Evolutionary conservation across 192 early-diverging fungal genomes (phyloP).

Genomic region (Mortierella antarctica): DNA sequence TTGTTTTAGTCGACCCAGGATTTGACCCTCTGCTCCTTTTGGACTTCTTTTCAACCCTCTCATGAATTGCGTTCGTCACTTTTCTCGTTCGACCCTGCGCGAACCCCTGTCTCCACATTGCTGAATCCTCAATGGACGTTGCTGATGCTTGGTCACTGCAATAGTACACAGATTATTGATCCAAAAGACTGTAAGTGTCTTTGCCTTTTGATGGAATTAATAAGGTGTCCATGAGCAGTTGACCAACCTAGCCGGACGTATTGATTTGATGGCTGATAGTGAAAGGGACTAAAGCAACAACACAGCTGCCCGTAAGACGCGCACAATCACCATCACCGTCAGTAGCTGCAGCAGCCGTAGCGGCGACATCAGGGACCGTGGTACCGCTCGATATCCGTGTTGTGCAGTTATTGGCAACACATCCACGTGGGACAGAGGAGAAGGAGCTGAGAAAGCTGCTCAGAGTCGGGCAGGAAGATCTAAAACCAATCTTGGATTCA

Average conservation of each 20-base stretch:
- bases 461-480: constrained; percentile 14
- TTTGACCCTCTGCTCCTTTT: not conserved
- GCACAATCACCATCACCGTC: constrained; percentile 32
- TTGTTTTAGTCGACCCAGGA: not conserved
- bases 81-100: too few species aligned
- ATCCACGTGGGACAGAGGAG: constrained; percentile 30
- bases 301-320: constrained; percentile 19
- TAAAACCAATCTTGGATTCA: constrained; percentile 25
- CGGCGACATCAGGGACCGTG: constrained; percentile 12
- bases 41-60: not conserved
- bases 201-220: not conserved
- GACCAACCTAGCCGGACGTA: not conserved
- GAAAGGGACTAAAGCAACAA: constrained; percentile 28
- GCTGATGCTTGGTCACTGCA: not conserved
- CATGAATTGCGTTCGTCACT: not conserved
- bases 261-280: constrained; percentile 11
- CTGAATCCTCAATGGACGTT: not conserved
- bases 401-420: constrained; percentile 32
- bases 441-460: constrained; percentile 16
- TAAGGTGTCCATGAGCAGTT: not conserved
- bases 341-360: constrained; percentile 11
- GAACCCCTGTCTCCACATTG: too few species aligned
- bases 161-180: constrained; percentile 37
- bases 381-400: constrained; percentile 43
- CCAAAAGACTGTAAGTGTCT: constrained; percentile 41